Evolutionary conservation across 345 rosid genomes (phyloP), one percentile per base, ranked within the genome.

Genomic region (Alliaria petiolata): DNA sequence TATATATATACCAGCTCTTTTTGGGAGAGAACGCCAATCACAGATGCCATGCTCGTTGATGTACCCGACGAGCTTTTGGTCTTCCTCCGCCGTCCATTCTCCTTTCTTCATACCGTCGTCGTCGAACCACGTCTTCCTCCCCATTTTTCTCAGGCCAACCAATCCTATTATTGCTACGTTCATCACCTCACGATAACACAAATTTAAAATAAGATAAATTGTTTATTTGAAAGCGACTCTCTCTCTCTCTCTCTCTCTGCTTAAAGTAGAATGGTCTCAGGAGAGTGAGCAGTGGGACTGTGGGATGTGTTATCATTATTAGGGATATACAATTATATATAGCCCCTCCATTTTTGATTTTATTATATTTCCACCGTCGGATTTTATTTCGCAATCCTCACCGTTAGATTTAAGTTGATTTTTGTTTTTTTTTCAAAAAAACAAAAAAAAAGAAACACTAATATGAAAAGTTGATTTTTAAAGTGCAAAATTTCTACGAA

Each of bases 71-170:
- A 92, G 86, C 66, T 78, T 86, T 55, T 74, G 67, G 59, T 92
- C 97, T 76, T 89, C 97, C 76, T 87, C 91, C 1, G 77, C 81
- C 13, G 87, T 82, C 96, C 97, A 92, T 8, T 95, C 92, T 40
- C 97, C 97, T 60, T 82, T 89, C 83, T 79, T 92, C 66, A 84
- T 64, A 51, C 74, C 79, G 39, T 62, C 65, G 8, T n/a, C 53
- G 52, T 69, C 74, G 12, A 61, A 28, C 74, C 79, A 68, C 26
- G 74, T 69, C 52, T 33, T 62, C 52, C 69, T 62, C 17, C 79
- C 70, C 79, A 69, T 75, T 42, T 64, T 47, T 39, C 49, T 17
- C 62, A 26, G 60, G 20, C 60, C 34, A 66, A 65, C 26, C 53
- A 57, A 28, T 16, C 35, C 30, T 17, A 8, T 3, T 28, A 12